Percentiles rank a stretch among this genome's conserved stretches.
Conservation (phyloP, 495 filamentous ascomycete species). For the Ascodesmis nigricans region DNA sequence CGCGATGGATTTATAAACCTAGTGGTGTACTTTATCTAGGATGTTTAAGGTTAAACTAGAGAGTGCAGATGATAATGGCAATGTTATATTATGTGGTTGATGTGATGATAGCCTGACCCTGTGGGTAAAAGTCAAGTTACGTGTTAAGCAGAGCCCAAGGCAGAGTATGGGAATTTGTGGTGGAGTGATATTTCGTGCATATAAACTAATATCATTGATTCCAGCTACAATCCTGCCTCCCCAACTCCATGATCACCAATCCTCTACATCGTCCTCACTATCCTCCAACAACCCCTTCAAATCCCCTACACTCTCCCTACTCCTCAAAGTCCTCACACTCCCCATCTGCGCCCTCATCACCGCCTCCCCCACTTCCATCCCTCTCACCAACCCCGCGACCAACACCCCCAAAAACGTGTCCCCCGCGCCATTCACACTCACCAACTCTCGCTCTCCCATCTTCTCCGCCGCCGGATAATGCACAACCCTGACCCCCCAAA, state of each 20-base stretch:
- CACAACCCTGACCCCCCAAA: no score
- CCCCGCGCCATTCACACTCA: conserved; percentile 84
- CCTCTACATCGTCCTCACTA: not conserved
- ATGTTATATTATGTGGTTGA: no score
- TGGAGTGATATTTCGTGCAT: conserved; percentile 1
- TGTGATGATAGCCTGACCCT: no score
- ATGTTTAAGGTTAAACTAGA: no score
- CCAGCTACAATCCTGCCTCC: conserved; percentile 6
- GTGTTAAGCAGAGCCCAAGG: no score
- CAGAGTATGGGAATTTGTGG: no score
- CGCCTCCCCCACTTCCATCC: conserved; percentile 29
- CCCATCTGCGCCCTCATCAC: conserved; percentile 49
- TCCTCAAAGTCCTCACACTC: conserved; percentile 51
- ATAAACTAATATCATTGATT: conserved; percentile 1
- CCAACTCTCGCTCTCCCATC: conserved; percentile 37
- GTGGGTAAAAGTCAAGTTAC: no score
- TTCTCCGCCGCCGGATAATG: conserved; percentile 46
- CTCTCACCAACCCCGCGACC: conserved; percentile 32
- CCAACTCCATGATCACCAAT: not conserved
- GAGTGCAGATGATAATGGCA: no score
- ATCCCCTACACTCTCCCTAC: conserved; percentile 44
- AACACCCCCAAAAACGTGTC: conserved; percentile 78
- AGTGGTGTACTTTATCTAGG: no score
- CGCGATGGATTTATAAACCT: no score
- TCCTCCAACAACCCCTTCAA: conserved; percentile 19